Percentiles rank a stretch among this genome's conserved stretches.
phyloP scores from a whole-genome alignment of 108 stramenopile genomes.

The Aurantiochytrium sp. region DNA sequence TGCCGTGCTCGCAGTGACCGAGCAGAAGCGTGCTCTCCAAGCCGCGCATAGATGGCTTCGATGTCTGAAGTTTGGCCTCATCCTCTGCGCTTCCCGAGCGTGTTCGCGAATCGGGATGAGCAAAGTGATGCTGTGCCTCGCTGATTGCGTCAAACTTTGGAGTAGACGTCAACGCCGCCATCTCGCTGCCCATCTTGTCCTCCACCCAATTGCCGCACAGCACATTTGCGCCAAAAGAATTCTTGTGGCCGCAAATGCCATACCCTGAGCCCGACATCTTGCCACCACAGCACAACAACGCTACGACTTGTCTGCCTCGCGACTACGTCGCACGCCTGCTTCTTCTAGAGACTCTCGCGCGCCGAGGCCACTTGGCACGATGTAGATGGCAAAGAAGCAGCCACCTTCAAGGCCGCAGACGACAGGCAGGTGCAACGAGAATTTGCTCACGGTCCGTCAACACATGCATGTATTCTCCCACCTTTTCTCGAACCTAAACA shows the following conservation, averaged over 20 bases:
- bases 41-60: background rate
- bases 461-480: no score
- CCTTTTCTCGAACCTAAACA: no score
- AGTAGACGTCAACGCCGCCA: background rate
- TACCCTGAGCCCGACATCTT: background rate
- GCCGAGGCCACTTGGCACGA: no score
- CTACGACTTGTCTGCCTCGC: no score
- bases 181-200: background rate
- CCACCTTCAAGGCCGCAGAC: no score
- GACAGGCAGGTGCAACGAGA: no score
- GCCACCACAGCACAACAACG: background rate
- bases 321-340: no score
- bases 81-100: no score
- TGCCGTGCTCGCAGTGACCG: background rate
- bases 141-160: background rate
- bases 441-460: no score
- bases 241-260: slow-evolving; percentile 2
- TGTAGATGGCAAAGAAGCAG: no score
- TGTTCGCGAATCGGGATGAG: background rate
- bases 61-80: background rate
- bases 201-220: background rate
- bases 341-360: no score
- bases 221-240: background rate
- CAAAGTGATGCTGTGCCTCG: background rate
- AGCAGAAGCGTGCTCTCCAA: background rate